Evolutionary conservation across 192 early-diverging fungal genomes (phyloP).

Genomic region (Chytriomyces sp.): DNA sequence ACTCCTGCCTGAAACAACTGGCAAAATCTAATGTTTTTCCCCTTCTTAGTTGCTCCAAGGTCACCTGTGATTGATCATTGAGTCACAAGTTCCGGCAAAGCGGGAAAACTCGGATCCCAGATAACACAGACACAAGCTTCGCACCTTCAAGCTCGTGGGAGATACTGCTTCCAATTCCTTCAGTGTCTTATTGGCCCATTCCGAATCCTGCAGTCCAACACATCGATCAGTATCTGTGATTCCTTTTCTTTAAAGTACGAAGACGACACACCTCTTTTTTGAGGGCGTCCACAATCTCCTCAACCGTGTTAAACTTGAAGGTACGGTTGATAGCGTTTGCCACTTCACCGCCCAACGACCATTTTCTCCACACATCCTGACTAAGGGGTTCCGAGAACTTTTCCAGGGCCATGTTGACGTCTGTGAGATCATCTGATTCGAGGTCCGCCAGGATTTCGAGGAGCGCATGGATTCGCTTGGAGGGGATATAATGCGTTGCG

Average conservation of each 20-base stretch:
- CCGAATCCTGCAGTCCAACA: conserved; percentile 27
- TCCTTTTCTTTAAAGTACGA: conserved; percentile 15
- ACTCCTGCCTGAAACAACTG: conserved; percentile 86
- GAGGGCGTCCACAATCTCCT: conserved; percentile 81
- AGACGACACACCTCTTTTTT: conserved; percentile 63
- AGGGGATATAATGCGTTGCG: conserved; percentile 95
- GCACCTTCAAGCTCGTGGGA: conserved; percentile 80
- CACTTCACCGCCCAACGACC: conserved; percentile 51
- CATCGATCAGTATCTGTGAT: too few species aligned
- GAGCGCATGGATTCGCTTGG: conserved; percentile 75
- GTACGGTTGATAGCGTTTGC: conserved; percentile 77
- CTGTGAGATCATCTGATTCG: conserved; percentile 72
- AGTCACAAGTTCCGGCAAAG: too few species aligned
- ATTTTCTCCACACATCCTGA: conserved; percentile 38
- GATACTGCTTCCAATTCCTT: conserved; percentile 67
- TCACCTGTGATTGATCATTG: conserved; percentile 50
- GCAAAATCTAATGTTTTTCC: conserved; percentile 71
- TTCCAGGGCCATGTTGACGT: conserved; percentile 85
- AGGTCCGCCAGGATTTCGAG: conserved; percentile 81
- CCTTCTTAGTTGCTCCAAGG: conserved; percentile 77
- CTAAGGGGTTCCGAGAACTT: conserved; percentile 73
- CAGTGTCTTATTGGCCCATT: conserved; percentile 73
- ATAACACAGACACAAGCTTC: neutral
- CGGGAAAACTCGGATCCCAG: neutral
- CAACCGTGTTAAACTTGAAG: conserved; percentile 80